A percentile compares a stretch with the other conserved stretches of the same genome.
Conservation (phyloP, 2,329 filamentous ascomycete genomes). For the Aspergillus sp. region DNA sequence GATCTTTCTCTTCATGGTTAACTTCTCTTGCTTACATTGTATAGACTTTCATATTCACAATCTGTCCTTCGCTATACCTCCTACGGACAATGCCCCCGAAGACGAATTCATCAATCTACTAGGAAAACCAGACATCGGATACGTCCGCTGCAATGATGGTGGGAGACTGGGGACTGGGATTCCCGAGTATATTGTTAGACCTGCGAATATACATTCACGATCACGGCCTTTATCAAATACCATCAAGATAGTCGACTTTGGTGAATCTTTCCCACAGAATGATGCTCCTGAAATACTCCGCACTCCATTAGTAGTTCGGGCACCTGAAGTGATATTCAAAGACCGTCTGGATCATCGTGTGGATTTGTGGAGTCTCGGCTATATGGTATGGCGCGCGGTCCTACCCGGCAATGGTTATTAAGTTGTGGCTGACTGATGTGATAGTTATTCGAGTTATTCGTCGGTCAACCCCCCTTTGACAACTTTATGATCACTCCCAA, state of each 20-base stretch:
- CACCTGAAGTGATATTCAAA: slow-evolving; percentile 43
- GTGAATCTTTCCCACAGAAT: slow-evolving; percentile 36
- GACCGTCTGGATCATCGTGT: slow-evolving; percentile 39
- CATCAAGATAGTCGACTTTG: slow-evolving; percentile 43
- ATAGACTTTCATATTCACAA: slow-evolving; percentile 34
- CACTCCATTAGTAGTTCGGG: slow-evolving; percentile 37
- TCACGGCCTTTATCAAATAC: slow-evolving; percentile 15
- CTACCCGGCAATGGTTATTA: not conserved
- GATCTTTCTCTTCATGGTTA: too few species aligned
- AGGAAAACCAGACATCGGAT: slow-evolving; percentile 29
- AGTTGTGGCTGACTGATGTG: slow-evolving; percentile 15
- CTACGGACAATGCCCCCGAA: slow-evolving; percentile 19
- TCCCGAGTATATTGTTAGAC: slow-evolving; percentile 29
- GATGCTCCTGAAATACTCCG: slow-evolving; percentile 31
- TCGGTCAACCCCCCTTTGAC: slow-evolving; percentile 43
- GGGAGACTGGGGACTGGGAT: slow-evolving; percentile 23
- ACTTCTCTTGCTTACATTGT: too few species aligned
- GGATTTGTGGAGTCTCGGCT: slow-evolving; percentile 44
- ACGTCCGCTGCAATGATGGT: slow-evolving; percentile 25
- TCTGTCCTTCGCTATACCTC: slow-evolving; percentile 27
- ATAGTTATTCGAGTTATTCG: slow-evolving; percentile 43
- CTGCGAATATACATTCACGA: slow-evolving; percentile 13
- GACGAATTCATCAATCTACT: slow-evolving; percentile 23
- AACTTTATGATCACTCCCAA: slow-evolving; percentile 36
- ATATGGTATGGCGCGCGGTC: slow-evolving; percentile 29